These are phyloP conservation scores for Otatea glauca DNA, from an alignment of 176 grass and related monocot genomes.

Conservation along the genomic window DNA sequence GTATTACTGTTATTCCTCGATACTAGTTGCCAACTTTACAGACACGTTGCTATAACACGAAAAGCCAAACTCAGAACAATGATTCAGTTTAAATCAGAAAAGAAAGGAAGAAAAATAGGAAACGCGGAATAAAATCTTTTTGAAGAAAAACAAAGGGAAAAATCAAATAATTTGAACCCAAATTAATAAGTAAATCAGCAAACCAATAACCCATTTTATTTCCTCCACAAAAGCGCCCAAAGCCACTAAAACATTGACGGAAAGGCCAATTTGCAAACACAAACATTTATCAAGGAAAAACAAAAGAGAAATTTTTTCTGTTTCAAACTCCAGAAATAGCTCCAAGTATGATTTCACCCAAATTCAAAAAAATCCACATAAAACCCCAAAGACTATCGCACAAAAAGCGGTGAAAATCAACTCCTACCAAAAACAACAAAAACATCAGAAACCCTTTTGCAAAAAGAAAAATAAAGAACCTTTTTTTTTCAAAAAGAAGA, in stretches of 20 bases:
- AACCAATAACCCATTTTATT: neutral
- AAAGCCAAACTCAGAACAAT: neutral
- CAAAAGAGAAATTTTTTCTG: neutral
- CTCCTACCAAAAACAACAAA: neutral
- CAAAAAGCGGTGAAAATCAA: neutral
- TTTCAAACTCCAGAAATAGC: neutral
- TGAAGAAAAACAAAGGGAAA: neutral
- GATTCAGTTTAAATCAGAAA: neutral
- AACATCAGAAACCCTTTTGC: neutral
- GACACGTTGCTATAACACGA: neutral
- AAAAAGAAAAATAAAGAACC: neutral
- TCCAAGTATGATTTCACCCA: neutral
- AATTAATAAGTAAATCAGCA: neutral
- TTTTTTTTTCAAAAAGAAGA: neutral
- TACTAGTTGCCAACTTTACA: neutral
- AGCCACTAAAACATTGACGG: neutral
- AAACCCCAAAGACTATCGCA: neutral
- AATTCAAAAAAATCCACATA: slow-evolving; percentile 4
- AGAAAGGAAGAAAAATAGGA: neutral
- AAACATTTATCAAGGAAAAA: neutral
- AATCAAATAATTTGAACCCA: neutral
- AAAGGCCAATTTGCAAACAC: neutral
- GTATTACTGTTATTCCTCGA: neutral
- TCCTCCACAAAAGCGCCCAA: neutral
- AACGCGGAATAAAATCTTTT: neutral